Percentiles rank a stretch among this genome's conserved stretches.
phyloP scores from a whole-genome alignment of 2,329 filamentous ascomycete species.

The Fusarium mexicanum region DNA sequence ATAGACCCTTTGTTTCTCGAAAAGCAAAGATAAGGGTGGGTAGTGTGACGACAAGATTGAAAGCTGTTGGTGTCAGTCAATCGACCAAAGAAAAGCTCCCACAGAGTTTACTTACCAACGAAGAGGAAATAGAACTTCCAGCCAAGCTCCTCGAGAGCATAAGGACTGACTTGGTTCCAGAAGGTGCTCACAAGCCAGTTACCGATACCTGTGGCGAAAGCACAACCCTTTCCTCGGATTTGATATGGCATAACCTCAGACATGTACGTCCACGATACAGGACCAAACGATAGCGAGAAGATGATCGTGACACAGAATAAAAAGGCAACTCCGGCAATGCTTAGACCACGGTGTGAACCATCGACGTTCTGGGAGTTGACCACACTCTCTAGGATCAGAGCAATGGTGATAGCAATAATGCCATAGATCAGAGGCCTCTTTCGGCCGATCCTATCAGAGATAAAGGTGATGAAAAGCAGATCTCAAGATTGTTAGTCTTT shows the following conservation, averaged over 20 bases:
- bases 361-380: conserved; percentile 62
- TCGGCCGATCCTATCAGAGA: conserved; percentile 69
- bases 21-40: conserved; percentile 59
- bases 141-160: conserved; percentile 53
- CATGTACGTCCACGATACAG: conserved; percentile 67
- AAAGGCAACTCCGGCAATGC: conserved; percentile 68
- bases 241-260: conserved; percentile 71
- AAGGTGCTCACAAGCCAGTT: conserved; percentile 51
- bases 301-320: conserved; percentile 63
- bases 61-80: conserved; percentile 46
- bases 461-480: conserved; percentile 64
- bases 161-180: conserved; percentile 67
- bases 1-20: conserved; percentile 60
- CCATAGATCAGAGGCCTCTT: conserved; percentile 73
- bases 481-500: conserved; percentile 45
- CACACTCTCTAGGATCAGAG: conserved; percentile 65
- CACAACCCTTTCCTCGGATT: conserved; percentile 56
- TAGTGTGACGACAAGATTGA: conserved; percentile 48
- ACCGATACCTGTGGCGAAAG: conserved; percentile 41
- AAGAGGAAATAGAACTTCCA: conserved; percentile 53
- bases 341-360: conserved; percentile 52
- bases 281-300: conserved; percentile 64
- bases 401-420: conserved; percentile 64
- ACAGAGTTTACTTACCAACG: conserved; percentile 32
- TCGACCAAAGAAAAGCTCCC: conserved; percentile 47